Conservation (phyloP, 495 filamentous ascomycete genomes). For the Astrothelium macrocarpum region DNA sequence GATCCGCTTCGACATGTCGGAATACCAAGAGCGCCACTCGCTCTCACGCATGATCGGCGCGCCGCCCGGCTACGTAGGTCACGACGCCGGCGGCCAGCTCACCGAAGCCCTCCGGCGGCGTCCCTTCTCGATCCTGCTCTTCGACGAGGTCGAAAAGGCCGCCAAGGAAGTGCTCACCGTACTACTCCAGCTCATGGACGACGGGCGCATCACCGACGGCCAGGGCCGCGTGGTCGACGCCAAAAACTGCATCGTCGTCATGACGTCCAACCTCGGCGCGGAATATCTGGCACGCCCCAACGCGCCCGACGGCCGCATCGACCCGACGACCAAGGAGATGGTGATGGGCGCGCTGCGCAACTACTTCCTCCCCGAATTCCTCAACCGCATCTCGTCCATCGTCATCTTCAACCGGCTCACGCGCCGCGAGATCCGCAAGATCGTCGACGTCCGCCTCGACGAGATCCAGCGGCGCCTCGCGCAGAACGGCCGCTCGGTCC, state of each 20-base stretch:
- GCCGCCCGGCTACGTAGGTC: slow-evolving; percentile 92
- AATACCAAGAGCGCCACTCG: slow-evolving; percentile 96
- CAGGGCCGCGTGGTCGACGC: slow-evolving; percentile 92
- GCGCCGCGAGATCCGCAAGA: slow-evolving; percentile 77
- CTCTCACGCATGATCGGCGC: slow-evolving; percentile 96
- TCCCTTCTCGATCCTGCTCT: slow-evolving; percentile 95
- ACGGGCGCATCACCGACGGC: slow-evolving; percentile 95
- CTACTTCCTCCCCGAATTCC: slow-evolving; percentile 96
- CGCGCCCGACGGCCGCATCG: slow-evolving; percentile 71
- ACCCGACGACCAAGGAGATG: slow-evolving; percentile 73
- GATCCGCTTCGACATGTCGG: slow-evolving; percentile 99
- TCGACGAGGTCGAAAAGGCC: slow-evolving; percentile 97
- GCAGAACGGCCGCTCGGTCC: slow-evolving; percentile 71
- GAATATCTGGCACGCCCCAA: slow-evolving; percentile 79
- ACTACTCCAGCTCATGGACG: slow-evolving; percentile 95
- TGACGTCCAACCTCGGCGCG: slow-evolving; percentile 95
- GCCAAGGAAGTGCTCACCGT: slow-evolving; percentile 97
- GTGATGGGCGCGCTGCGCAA: slow-evolving; percentile 81
- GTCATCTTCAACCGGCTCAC: slow-evolving; percentile 99
- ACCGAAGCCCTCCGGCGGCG: slow-evolving; percentile 87
- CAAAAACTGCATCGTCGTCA: slow-evolving; percentile 95
- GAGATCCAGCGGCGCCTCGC: slow-evolving; percentile 86
- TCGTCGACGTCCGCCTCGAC: slow-evolving; percentile 79
- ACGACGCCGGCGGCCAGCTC: slow-evolving; percentile 91
- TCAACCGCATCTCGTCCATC: slow-evolving; percentile 88